Evolutionary conservation across 1,284 basidiomycete species (phyloP), one percentile per base, ranked within the genome.

Genomic region (Marasmius fiardii): DNA sequence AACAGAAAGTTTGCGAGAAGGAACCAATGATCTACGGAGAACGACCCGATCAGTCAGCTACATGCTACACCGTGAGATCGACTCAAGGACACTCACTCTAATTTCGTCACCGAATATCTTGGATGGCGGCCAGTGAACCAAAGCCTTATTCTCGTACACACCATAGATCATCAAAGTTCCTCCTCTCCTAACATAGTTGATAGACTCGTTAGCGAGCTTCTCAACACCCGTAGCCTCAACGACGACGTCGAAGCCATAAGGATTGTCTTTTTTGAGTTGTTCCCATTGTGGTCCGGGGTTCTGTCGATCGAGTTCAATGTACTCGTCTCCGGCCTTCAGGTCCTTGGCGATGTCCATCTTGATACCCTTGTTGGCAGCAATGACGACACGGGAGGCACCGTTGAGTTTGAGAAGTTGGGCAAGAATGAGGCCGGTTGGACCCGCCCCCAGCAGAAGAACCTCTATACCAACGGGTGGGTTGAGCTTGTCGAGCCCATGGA

Each of bases 101-200:
- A 94, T 93, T 70, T 95, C 92, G 66, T 95, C 88, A 18, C 83
- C 80, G 67, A 94, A 95, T 62, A 95, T 95, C 75, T 88, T 57
- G 51, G 60, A 58, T 53, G 59, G 60, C 56, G 52, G 49, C 58
- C 55, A 61, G n/a, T 54, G 53, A n/a, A 61, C 60, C n/a, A 50
- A 23, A 14, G 60, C 60, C 34, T 81, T 80, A 70, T 91, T 87
- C 63, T 79, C 78, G 64, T 89, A 89, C 18, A 89, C 86, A 31
- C 87, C 86, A 61, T 89, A 89, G 21, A 88, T 77, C 81, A 89
- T 82, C 60, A 91, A 67, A 0, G 83, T 87, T 14, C 87, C 88
- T 43, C 90, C 90, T 58, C 91, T 78, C 12, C 91, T 81, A 33
- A 95, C 93, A 67, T 92, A 93, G 74, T 92, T 82, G 72, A 95